Percentiles rank a stretch among this genome's conserved stretches.
Conservation (phyloP, 805 yeast genomes). For the Wickerhamiella musiphila region DNA sequence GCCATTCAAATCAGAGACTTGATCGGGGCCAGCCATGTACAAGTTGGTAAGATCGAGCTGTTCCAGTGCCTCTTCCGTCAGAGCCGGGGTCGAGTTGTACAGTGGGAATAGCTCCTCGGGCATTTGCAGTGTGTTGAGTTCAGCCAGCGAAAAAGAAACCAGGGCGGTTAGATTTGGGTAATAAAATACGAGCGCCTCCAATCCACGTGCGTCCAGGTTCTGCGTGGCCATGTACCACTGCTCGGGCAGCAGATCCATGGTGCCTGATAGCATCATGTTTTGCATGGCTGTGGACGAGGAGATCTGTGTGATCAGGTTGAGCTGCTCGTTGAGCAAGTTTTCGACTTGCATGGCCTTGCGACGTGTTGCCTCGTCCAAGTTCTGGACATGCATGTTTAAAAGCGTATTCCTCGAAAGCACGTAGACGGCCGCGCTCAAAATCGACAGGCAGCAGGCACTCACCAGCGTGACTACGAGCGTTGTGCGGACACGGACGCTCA, state of each 20-base stretch:
- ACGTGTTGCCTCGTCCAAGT: constrained; percentile 12
- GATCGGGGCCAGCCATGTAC: constrained; percentile 7
- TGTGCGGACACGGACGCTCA: constrained; percentile 63
- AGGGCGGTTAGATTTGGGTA: background rate
- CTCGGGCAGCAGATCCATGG: background rate
- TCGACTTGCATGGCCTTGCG: constrained; percentile 12
- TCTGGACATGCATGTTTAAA: constrained; percentile 22
- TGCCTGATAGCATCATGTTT: constrained; percentile 5
- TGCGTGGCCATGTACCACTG: constrained; percentile 2
- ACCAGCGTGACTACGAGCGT: constrained; percentile 53
- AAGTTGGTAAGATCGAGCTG: background rate
- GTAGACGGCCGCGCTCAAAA: constrained; percentile 43
- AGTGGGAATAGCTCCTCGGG: background rate
- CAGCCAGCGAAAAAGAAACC: background rate
- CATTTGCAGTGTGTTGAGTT: no score
- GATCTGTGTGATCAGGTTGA: constrained; percentile 6
- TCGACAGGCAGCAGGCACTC: constrained; percentile 49
- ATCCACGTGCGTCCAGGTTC: background rate
- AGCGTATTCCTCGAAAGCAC: constrained; percentile 12
- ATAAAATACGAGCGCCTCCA: background rate
- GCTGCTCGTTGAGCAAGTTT: constrained; percentile 8
- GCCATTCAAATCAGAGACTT: no score
- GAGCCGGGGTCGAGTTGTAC: constrained; percentile 9
- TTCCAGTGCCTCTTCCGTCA: background rate
- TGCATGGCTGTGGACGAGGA: constrained; percentile 9